These are phyloP conservation scores for Spirogloea muscicola DNA, from an alignment of 139 green algal genomes.

Conservation along the genomic window DNA sequence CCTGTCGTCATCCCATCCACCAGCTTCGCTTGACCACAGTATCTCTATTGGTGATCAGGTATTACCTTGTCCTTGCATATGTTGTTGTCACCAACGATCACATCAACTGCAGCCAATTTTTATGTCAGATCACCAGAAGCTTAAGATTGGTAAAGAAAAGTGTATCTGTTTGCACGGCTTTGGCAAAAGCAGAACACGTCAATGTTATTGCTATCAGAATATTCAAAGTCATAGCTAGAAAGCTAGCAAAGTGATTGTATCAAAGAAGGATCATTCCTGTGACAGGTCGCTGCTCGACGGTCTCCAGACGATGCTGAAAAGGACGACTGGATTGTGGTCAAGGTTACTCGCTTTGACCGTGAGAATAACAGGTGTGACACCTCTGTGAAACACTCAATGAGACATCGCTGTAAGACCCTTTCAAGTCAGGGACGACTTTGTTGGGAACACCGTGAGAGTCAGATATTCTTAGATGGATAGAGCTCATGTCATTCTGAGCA, in stretches of 20 bases:
- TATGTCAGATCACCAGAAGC: too few relatives aligned
- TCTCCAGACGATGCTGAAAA: constrained; percentile 35
- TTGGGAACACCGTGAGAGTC: too few relatives aligned
- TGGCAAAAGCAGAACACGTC: neutral
- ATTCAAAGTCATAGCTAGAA: too few relatives aligned
- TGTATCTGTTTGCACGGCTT: too few relatives aligned
- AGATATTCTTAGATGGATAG: too few relatives aligned
- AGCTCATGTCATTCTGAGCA: too few relatives aligned
- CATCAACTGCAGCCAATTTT: neutral
- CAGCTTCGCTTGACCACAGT: neutral
- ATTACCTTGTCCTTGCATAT: neutral
- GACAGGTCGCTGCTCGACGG: constrained; percentile 38
- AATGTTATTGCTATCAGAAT: too few relatives aligned
- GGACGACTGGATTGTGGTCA: constrained; percentile 48
- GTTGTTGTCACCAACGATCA: neutral
- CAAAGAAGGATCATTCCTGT: neutral
- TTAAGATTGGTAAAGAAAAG: too few relatives aligned
- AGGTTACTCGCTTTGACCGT: constrained; percentile 30
- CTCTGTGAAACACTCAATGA: too few relatives aligned
- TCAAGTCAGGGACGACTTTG: too few relatives aligned
- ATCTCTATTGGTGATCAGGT: constrained; percentile 8
- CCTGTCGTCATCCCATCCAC: neutral
- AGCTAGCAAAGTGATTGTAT: neutral
- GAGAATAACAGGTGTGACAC: constrained; percentile 44
- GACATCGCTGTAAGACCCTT: too few relatives aligned